These are phyloP conservation scores for Blechomonas ayalai DNA, from an alignment of 208 protist genomes.

Conservation along the genomic window DNA sequence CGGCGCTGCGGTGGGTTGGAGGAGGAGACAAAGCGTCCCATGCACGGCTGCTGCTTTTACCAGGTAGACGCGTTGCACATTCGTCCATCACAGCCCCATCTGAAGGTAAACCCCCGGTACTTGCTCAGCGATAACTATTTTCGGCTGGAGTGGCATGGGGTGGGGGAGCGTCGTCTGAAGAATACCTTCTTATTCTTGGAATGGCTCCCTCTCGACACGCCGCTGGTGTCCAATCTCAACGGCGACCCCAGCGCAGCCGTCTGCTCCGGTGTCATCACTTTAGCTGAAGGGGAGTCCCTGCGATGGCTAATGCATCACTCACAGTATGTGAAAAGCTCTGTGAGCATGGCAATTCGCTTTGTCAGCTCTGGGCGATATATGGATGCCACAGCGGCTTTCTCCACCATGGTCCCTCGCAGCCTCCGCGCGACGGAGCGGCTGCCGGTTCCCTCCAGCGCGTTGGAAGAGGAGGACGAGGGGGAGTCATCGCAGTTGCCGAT, in stretches of 20 bases:
- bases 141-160: conserved; percentile 72
- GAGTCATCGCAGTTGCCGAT: background rate
- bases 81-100: conserved; percentile 26
- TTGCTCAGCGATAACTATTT: conserved; percentile 92
- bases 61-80: conserved; percentile 57
- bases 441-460: background rate
- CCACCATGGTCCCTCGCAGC: conserved; percentile 8
- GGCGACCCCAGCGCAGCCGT: background rate
- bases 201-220: conserved; percentile 45
- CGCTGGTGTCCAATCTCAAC: background rate
- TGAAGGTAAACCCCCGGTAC: conserved; percentile 52
- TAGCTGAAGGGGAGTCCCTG: conserved; percentile 88
- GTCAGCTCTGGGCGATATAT: conserved; percentile 40
- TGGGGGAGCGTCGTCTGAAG: conserved; percentile 86
- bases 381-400: conserved; percentile 34
- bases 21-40: conserved; percentile 15
- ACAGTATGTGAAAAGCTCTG: conserved; percentile 5
- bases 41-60: conserved; percentile 43
- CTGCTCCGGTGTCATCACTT: conserved; percentile 55
- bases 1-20: conserved; percentile 15
- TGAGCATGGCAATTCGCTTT: conserved; percentile 37
- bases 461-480: background rate
- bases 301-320: conserved; percentile 82
- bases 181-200: conserved; percentile 86
- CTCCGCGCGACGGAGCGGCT: conserved; percentile 6